These are phyloP conservation scores for Tetracentron sinense DNA, from an alignment of 164 flowering plant genomes.

Conservation along the genomic window DNA sequence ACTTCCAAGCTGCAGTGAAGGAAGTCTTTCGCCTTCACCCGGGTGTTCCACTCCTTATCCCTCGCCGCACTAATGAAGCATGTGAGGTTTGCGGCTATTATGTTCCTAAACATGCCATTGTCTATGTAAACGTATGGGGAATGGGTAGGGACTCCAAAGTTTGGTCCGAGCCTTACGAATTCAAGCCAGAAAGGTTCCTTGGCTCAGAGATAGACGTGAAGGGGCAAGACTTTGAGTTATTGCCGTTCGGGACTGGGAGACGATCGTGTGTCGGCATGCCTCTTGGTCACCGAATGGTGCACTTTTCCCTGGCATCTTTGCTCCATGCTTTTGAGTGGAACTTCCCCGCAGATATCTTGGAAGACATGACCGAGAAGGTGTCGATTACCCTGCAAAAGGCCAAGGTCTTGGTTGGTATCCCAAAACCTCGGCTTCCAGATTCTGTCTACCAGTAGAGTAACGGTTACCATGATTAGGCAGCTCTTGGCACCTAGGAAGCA, in stretches of 20 bases:
- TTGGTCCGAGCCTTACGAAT: slow-evolving; percentile 30
- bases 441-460: neutral
- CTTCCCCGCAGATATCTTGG: slow-evolving; percentile 13
- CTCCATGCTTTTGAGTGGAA: slow-evolving; percentile 33
- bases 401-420: slow-evolving; percentile 23
- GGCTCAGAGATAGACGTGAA: slow-evolving; percentile 26
- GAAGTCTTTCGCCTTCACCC: slow-evolving; percentile 41
- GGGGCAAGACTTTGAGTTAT: slow-evolving; percentile 34
- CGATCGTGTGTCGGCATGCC: slow-evolving; percentile 32
- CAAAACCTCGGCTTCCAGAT: slow-evolving; percentile 22
- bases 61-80: slow-evolving; percentile 27
- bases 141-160: slow-evolving; percentile 29
- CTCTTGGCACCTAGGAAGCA: no score
- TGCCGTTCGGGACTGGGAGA: slow-evolving; percentile 41
- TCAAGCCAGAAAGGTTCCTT: slow-evolving; percentile 33
- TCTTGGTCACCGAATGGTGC: slow-evolving; percentile 20
- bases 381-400: slow-evolving; percentile 30
- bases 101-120: slow-evolving; percentile 28
- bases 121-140: slow-evolving; percentile 33
- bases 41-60: slow-evolving; percentile 28
- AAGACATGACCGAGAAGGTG: slow-evolving; percentile 29
- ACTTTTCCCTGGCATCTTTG: slow-evolving; percentile 21
- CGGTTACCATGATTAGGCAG: no score
- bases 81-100: slow-evolving; percentile 25
- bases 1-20: slow-evolving; percentile 30